phyloP scores from a whole-genome alignment of 1,284 basidiomycete genomes.

The Lentinula novae-zelandiae region DNA sequence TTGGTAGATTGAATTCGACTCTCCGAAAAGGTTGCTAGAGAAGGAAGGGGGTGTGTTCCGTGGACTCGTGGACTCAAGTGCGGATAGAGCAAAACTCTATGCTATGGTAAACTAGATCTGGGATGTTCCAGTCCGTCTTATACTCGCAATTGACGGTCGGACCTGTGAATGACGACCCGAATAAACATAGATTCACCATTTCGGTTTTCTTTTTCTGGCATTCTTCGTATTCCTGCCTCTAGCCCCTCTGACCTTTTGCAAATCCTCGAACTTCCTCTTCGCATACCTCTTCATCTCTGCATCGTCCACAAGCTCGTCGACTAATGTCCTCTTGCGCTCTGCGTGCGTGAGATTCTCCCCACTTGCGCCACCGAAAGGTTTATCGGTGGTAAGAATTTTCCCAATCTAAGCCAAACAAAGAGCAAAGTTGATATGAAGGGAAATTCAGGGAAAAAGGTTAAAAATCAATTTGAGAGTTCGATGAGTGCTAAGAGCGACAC shows the following conservation, averaged over 20 bases:
- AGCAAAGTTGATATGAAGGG: not conserved
- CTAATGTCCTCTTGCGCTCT: conserved; percentile 75
- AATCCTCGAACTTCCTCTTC: conserved; percentile 90
- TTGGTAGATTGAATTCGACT: conserved; percentile 31
- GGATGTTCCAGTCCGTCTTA: no score
- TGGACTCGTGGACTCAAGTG: conserved; percentile 34
- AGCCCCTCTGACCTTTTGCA: conserved; percentile 70
- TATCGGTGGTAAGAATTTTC: conserved; percentile 74
- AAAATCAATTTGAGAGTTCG: conserved; percentile 8
- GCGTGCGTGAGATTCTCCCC: conserved; percentile 67
- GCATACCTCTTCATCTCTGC: conserved; percentile 68
- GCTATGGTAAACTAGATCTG: conserved; percentile 8
- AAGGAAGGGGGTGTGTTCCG: conserved; percentile 32
- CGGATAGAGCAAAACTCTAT: conserved; percentile 30
- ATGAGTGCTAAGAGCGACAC: conserved; percentile 22
- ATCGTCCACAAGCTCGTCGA: conserved; percentile 89
- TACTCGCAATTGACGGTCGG: no score
- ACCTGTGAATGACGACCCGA: no score
- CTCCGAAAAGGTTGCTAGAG: conserved; percentile 29
- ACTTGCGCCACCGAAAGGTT: conserved; percentile 73
- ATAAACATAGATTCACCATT: conserved; percentile 50
- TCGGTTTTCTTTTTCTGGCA: conserved; percentile 63
- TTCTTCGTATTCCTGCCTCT: conserved; percentile 73
- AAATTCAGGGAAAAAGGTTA: no score
- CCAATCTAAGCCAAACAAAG: conserved; percentile 62